Percentiles rank a stretch among this genome's conserved stretches.
phyloP scores from a whole-genome alignment of 345 rosid species.

The Gossypium rotundifolium region DNA sequence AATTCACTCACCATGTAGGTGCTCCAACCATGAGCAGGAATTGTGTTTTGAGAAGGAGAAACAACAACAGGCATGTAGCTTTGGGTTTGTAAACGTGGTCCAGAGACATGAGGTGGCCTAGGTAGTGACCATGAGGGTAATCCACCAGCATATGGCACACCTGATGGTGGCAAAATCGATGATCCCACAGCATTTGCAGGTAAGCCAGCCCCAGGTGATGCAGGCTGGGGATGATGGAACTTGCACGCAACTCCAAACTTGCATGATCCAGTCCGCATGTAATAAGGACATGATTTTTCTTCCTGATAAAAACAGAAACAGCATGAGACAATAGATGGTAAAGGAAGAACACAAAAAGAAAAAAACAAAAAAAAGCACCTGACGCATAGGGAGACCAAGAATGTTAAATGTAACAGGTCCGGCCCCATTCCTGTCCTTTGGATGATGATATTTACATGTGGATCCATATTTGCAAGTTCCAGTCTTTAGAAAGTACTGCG shows the following conservation, averaged over 20 bases:
- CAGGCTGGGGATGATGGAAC: conserved; percentile 4
- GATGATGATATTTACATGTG: conserved; percentile 84
- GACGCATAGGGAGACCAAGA: conserved; percentile 75
- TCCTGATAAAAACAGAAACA: conserved; percentile 34
- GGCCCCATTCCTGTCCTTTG: conserved; percentile 34
- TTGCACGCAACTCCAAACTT: conserved; percentile 18
- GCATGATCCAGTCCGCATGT: conserved; percentile 71
- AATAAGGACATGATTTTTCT: conserved; percentile 72
- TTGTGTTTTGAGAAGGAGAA: conserved; percentile 43
- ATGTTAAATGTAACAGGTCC: conserved; percentile 38
- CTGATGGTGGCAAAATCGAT: conserved; percentile 40
- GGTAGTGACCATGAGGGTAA: conserved; percentile 48
- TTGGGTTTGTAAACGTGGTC: conserved; percentile 45
- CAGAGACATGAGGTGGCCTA: conserved; percentile 43
- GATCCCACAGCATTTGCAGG: conserved; percentile 30
- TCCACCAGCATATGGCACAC: conserved; percentile 35
- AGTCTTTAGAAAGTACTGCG: conserved; percentile 74
- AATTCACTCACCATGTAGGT: conserved; percentile 51
- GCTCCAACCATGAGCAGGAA: conserved; percentile 61
- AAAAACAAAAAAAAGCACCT: conserved; percentile 30
- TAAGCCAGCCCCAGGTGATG: neutral
- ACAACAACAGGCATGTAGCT: conserved; percentile 46
- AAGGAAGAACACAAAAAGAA: neutral
- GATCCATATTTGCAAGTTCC: conserved; percentile 83
- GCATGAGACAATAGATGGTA: neutral